Conservation (phyloP, 345 rosid genomes). For the Hirschfeldia incana region DNA sequence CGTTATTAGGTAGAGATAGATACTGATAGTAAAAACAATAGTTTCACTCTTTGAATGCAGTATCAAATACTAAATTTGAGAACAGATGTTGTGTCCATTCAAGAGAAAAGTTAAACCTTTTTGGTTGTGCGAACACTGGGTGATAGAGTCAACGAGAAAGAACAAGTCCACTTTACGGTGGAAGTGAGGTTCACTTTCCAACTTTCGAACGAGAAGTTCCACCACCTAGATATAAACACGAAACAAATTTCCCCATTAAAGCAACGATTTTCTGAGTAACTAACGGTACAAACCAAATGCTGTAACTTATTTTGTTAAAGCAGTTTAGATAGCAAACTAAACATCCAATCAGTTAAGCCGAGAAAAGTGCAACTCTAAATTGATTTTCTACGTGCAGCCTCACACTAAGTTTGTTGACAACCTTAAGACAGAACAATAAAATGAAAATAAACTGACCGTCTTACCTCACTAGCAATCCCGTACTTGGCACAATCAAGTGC, state of each 20-base stretch:
- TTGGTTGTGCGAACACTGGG: slow-evolving; percentile 95
- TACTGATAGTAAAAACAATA: not conserved
- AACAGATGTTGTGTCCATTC: slow-evolving; percentile 16
- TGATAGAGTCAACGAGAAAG: slow-evolving; percentile 97
- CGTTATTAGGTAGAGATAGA: not conserved
- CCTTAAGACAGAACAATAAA: slow-evolving; percentile 12
- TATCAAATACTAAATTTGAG: not conserved
- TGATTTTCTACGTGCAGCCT: not conserved
- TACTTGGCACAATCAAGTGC: slow-evolving; percentile 98
- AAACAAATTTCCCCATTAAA: not conserved
- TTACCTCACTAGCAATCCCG: slow-evolving; percentile 95
- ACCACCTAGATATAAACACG: slow-evolving; percentile 68
- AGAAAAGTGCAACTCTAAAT: slow-evolving; percentile 5
- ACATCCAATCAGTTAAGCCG: not conserved
- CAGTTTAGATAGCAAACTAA: slow-evolving; percentile 9
- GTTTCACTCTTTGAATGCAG: not conserved
- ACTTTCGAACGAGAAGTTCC: slow-evolving; percentile 84
- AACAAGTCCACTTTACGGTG: slow-evolving; percentile 92
- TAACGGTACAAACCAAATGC: slow-evolving; percentile 3
- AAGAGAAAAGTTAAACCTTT: slow-evolving; percentile 54
- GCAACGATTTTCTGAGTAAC: slow-evolving; percentile 3
- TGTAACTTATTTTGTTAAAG: not conserved
- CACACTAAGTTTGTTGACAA: slow-evolving; percentile 3
- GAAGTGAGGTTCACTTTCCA: slow-evolving; percentile 86
- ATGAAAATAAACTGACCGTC: slow-evolving; percentile 18